phyloP scores from a whole-genome alignment of 179 eudicot species.

The Beta corolliflora region DNA sequence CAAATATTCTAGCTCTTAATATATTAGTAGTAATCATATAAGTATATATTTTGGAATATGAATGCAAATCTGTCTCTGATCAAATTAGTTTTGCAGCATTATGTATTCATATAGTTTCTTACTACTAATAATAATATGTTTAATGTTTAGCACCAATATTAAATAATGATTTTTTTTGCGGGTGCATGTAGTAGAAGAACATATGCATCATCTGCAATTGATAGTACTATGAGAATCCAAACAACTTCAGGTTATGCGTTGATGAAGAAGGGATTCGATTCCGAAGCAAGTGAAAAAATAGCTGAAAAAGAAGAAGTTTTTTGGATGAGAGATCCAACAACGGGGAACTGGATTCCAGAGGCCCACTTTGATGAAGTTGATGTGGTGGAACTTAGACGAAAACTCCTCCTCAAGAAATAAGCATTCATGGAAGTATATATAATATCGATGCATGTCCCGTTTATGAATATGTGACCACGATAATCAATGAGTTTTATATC shows the following conservation, averaged over 20 bases:
- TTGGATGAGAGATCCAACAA: constrained; percentile 38
- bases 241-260: background rate
- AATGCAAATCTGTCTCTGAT: too few species aligned
- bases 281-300: background rate
- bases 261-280: background rate
- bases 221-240: background rate
- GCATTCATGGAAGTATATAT: background rate
- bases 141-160: too few species aligned
- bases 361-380: constrained; percentile 26
- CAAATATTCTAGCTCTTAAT: too few species aligned
- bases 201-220: constrained; percentile 15
- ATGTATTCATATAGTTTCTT: background rate
- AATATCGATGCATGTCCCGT: too few species aligned
- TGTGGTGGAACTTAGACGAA: constrained; percentile 17
- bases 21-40: too few species aligned
- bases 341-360: constrained; percentile 35
- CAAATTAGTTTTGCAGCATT: background rate
- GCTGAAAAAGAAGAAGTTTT: background rate
- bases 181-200: constrained; percentile 9
- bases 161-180: too few species aligned
- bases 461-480: too few species aligned
- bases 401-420: background rate
- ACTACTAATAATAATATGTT: background rate
- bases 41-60: too few species aligned
- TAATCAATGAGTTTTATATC: too few species aligned